Evolutionary conservation across 2,329 filamentous ascomycete genomes (phyloP).

Genomic region (Raffaelea ambrosiae): DNA sequence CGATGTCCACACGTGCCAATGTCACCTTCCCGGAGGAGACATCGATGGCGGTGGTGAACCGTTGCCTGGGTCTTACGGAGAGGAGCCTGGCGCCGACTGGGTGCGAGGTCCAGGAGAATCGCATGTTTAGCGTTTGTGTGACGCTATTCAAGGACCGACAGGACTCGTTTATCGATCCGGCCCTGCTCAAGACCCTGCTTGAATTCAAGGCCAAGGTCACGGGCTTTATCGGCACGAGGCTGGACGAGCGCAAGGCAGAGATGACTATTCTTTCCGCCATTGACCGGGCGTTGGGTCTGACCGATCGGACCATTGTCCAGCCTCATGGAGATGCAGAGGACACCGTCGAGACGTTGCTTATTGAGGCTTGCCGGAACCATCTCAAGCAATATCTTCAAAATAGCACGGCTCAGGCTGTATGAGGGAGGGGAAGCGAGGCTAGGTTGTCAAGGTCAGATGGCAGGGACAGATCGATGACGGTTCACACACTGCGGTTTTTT

Average conservation of each 20-base stretch:
- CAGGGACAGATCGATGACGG: too few species aligned
- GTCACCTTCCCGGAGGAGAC: conserved; percentile 34
- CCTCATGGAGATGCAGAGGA: conserved; percentile 18
- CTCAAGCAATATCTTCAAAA: too few species aligned
- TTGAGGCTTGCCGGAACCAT: too few species aligned
- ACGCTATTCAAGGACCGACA: conserved; percentile 7
- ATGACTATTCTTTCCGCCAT: conserved; percentile 40
- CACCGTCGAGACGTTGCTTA: not conserved
- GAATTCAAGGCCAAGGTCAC: conserved; percentile 38
- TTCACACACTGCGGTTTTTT: too few species aligned
- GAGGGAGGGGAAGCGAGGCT: too few species aligned
- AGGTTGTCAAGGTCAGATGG: too few species aligned
- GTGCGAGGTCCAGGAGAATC: conserved; percentile 35
- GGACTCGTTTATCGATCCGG: conserved; percentile 20
- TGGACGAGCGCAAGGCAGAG: conserved; percentile 34
- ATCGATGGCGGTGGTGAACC: conserved; percentile 45
- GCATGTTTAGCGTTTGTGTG: conserved; percentile 35
- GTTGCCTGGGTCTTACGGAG: conserved; percentile 38
- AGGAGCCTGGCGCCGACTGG: conserved; percentile 23
- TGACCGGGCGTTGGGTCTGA: conserved; percentile 40
- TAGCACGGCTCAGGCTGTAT: too few species aligned
- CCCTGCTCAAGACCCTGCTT: conserved; percentile 31
- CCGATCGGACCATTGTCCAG: conserved; percentile 32
- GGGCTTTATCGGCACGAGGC: conserved; percentile 29
- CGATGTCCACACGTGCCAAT: too few species aligned